phyloP scores from a whole-genome alignment of 768 basidiomycete genomes.

The Naganishia antarctica region DNA sequence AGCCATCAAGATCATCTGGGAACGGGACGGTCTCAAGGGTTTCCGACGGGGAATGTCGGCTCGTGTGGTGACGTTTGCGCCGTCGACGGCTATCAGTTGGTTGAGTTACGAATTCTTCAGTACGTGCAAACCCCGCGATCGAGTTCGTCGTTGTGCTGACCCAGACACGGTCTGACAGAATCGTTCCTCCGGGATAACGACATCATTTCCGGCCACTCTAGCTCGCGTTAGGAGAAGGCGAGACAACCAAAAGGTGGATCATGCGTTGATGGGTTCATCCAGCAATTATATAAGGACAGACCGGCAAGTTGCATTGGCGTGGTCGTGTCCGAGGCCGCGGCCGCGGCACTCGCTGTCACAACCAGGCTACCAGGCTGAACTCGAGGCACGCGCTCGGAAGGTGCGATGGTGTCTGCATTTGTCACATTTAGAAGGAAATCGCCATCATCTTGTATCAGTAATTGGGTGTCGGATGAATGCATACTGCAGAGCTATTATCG shows the following conservation, averaged over 20 bases:
- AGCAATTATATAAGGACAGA: neutral
- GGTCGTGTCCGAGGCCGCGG: neutral
- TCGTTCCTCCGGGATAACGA: conserved; percentile 16
- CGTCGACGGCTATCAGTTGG: conserved; percentile 96
- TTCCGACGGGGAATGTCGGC: conserved; percentile 84
- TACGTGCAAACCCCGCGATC: conserved; percentile 53
- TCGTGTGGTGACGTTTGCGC: conserved; percentile 88
- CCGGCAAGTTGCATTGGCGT: neutral
- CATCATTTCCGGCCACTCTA: conserved; percentile 8
- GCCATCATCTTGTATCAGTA: too few species aligned
- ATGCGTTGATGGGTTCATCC: neutral
- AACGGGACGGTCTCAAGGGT: conserved; percentile 75
- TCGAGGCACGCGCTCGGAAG: too few species aligned
- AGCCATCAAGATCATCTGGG: conserved; percentile 83
- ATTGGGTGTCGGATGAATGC: too few species aligned
- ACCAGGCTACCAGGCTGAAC: too few species aligned
- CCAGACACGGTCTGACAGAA: neutral
- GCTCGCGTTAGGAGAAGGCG: neutral
- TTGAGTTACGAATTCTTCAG: conserved; percentile 97
- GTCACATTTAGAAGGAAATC: too few species aligned
- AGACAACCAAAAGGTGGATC: conserved; percentile 7
- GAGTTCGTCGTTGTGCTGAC: neutral
- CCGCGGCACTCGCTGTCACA: too few species aligned
- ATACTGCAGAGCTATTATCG: too few species aligned
- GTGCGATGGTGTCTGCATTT: too few species aligned